Evolutionary conservation across 352 stramenopile species (phyloP), one percentile per base, ranked within the genome.

Genomic region (Pythium rhizo-oryzae): DNA sequence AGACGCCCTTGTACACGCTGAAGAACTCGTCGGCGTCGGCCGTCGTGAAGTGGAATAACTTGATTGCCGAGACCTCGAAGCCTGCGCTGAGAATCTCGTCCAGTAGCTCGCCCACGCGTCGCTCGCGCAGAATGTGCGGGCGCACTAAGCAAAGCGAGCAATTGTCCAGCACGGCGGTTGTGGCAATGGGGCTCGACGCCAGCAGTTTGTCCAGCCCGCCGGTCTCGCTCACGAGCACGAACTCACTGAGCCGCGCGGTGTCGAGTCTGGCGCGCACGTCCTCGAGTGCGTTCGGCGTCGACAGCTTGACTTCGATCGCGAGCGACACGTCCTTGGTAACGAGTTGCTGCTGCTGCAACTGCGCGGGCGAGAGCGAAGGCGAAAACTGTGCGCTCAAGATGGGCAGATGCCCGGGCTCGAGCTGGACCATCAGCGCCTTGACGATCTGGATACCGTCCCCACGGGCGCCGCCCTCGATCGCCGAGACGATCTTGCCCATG

Each of bases 11-110:
- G 78, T 93, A 93, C 23, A 98, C 89, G 55, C 94, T 86, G 33
- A 98, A 84, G 60, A 98, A 98, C 62, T 98, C 92, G 44, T 95
- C 80, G 0, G 90, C 91, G 43, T 89, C 74, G 18, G 78, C 72
- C 62, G 90, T 88, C 21, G 90, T 81, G 19, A 99, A 71, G 24
- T 88, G 82, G 59, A 98, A 81, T 43, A 89, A 78, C 66, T 96
- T 88, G 25, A 97, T 71, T 1, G 93, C 94, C 21, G 91, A 97
- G 18, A 99, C 72, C 52, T 97, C 88, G 70, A 96, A 98, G 16
- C 89, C 92, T 15, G 84, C 71, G 9, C 53, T 59, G 24, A 96
- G 35, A 44, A 99, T 96, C 9, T 76, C 76, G 35, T 92, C 63
- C 35, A 99, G 60, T 21, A 99, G 81, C 15, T 84, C 73, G 15